phyloP scores from a whole-genome alignment of 768 basidiomycete genomes.

The Boletus rex-veris region DNA sequence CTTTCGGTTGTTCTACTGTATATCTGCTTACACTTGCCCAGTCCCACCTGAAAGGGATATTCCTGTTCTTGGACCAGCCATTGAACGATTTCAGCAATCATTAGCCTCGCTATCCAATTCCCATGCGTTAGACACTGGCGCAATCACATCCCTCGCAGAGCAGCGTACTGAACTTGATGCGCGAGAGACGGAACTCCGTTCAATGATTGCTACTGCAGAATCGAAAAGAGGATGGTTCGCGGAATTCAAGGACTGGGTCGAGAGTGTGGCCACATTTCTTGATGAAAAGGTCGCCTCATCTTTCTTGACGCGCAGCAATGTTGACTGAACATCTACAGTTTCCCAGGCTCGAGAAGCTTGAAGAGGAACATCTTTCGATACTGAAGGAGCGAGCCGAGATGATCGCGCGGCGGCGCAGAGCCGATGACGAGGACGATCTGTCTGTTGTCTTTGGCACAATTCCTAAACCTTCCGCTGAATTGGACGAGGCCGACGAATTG shows the following conservation, averaged over 20 bases:
- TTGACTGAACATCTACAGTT: conserved; percentile 44
- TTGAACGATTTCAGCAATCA: conserved; percentile 58
- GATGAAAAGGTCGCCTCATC: conserved; percentile 70
- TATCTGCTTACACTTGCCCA: conserved; percentile 30
- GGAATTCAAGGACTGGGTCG: conserved; percentile 76
- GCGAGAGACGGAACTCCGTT: conserved; percentile 70
- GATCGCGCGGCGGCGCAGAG: conserved; percentile 59
- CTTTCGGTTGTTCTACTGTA: not conserved
- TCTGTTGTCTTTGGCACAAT: conserved; percentile 61
- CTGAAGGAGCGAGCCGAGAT: conserved; percentile 72
- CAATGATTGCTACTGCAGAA: conserved; percentile 72
- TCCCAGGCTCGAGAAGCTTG: conserved; percentile 72
- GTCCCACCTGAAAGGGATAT: conserved; percentile 65
- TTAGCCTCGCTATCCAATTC: conserved; percentile 62
- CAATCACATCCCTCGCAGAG: conserved; percentile 53
- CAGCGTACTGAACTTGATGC: conserved; percentile 63
- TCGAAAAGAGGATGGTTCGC: conserved; percentile 79
- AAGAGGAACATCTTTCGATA: conserved; percentile 69
- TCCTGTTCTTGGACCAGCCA: conserved; percentile 59
- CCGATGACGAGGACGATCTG: conserved; percentile 81
- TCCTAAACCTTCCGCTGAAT: conserved; percentile 30
- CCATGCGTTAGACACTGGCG: conserved; percentile 57
- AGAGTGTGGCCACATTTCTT: conserved; percentile 78
- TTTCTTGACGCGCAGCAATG: not conserved
- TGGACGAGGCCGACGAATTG: conserved; percentile 58